A percentile compares a stretch with the other conserved stretches of the same genome.
phyloP scores from a whole-genome alignment of 768 basidiomycete genomes.

The Auriculariales sp. region DNA sequence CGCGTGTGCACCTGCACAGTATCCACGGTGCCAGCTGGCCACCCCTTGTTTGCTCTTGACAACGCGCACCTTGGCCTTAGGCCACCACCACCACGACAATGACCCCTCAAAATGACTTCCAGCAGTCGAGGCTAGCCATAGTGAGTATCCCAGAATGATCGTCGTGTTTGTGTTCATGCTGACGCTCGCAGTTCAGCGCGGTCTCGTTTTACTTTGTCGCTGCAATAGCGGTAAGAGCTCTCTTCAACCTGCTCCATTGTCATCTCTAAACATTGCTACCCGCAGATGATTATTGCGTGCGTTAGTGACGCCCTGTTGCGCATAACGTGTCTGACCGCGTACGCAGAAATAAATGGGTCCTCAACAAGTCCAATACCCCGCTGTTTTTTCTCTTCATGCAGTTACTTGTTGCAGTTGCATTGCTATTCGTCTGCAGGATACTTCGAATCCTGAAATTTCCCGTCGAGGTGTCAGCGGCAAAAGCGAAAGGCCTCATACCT shows the following conservation, averaged over 20 bases:
- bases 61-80: neutral
- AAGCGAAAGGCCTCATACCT: slow-evolving; percentile 59
- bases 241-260: neutral
- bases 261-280: neutral
- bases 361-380: slow-evolving; percentile 57
- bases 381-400: slow-evolving; percentile 81
- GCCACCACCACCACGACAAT: neutral
- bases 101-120: neutral
- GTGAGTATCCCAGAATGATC: neutral
- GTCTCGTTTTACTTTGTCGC: slow-evolving; percentile 83
- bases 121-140: neutral
- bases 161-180: neutral
- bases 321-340: slow-evolving; percentile 9
- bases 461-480: slow-evolving; percentile 44
- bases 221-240: slow-evolving; percentile 66
- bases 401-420: slow-evolving; percentile 60
- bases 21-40: too few relatives aligned
- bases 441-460: slow-evolving; percentile 53
- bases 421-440: slow-evolving; percentile 52
- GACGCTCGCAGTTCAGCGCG: slow-evolving; percentile 40
- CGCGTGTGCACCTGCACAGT: neutral
- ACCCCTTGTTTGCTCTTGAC: neutral
- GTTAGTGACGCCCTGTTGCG: slow-evolving; percentile 12
- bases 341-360: slow-evolving; percentile 80
- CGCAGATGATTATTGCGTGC: slow-evolving; percentile 85